A percentile compares a stretch with the other conserved stretches of the same genome.
Evolutionary conservation across 176 grass and related monocot species (phyloP).

Genomic region (Sorghum bicolor): Sorghum_bicolor_NCBIv3 NC_012871.2:3017001-3017500

Average conservation of each 20-base stretch:
- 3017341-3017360: not conserved
- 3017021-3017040: too few relatives aligned
- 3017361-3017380: not conserved
- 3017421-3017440: too few relatives aligned
- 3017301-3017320: not conserved
- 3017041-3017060: too few relatives aligned
- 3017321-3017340: not conserved
- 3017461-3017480: too few relatives aligned
- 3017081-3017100: slow-evolving; percentile 7
- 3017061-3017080: not conserved
- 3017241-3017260: too few relatives aligned
- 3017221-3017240: not conserved
- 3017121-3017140: not conserved
- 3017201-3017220: slow-evolving; percentile 16
- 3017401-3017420: not conserved
- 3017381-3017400: not conserved
- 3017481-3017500: slow-evolving; percentile 13
- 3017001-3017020: too few relatives aligned
- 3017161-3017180: too few relatives aligned
- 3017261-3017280: too few relatives aligned
- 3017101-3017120: slow-evolving; percentile 20
- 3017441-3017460: not conserved
- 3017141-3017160: too few relatives aligned
- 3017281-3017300: too few relatives aligned
- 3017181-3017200: not conserved